phyloP scores from a whole-genome alignment of 805 yeast species.

The Nakazawaea laoshanensis region DNA sequence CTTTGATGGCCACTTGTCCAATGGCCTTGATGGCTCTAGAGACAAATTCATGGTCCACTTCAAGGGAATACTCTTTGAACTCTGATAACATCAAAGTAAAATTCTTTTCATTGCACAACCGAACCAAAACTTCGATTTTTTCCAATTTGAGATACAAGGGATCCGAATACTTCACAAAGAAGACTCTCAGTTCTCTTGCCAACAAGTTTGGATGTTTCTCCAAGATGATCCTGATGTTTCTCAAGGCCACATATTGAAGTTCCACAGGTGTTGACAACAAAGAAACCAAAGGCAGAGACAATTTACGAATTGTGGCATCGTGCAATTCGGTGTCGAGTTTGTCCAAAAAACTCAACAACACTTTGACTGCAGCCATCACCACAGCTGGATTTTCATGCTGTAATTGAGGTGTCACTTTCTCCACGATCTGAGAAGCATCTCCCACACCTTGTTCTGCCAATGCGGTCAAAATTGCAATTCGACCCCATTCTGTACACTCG shows the following conservation, averaged over 20 bases:
- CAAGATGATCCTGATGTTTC: conserved; percentile 81
- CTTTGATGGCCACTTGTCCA: conserved; percentile 64
- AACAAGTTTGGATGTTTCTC: conserved; percentile 82
- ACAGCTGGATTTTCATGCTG: conserved; percentile 97
- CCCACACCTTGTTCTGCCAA: conserved; percentile 49
- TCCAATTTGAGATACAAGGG: conserved; percentile 73
- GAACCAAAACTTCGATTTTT: conserved; percentile 65
- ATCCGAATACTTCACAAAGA: conserved; percentile 82
- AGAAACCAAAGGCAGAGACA: conserved; percentile 82
- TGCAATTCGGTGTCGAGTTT: conserved; percentile 33
- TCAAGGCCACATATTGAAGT: conserved; percentile 87
- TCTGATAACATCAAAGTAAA: conserved; percentile 55
- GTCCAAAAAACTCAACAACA: conserved; percentile 62
- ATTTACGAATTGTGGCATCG: conserved; percentile 48
- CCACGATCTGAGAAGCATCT: conserved; percentile 81
- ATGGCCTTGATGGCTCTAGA: conserved; percentile 56
- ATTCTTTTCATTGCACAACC: conserved; percentile 56
- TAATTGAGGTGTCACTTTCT: conserved; percentile 86
- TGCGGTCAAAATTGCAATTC: conserved; percentile 81
- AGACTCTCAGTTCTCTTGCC: conserved; percentile 75
- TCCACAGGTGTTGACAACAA: conserved; percentile 86
- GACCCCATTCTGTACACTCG: conserved; percentile 99
- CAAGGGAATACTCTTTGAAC: conserved; percentile 75
- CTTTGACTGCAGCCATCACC: conserved; percentile 77
- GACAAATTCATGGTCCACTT: conserved; percentile 75